phyloP scores from a whole-genome alignment of 306 rosid species.

The Rosa rugosa region DNA sequence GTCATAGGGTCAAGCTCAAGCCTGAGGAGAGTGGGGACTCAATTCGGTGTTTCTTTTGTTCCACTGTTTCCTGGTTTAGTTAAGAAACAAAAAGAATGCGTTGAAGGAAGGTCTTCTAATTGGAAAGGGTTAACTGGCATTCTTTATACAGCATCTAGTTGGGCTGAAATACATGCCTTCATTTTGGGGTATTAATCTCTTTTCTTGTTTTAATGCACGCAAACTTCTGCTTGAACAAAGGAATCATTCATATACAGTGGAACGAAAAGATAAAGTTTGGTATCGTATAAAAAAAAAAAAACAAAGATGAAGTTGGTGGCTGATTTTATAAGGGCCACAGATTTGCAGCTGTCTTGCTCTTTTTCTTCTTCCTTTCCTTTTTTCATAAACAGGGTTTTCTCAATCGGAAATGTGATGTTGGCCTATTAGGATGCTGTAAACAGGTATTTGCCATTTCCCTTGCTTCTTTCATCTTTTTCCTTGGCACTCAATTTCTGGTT shows the following conservation, averaged over 20 bases:
- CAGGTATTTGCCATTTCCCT: conserved; percentile 43
- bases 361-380: conserved; percentile 23
- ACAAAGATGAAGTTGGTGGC: conserved; percentile 53
- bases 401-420: conserved; percentile 43
- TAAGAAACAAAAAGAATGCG: conserved; percentile 63
- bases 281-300: conserved; percentile 42
- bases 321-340: conserved; percentile 67
- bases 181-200: conserved; percentile 77
- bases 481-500: neutral
- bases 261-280: conserved; percentile 54
- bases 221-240: conserved; percentile 44
- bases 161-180: conserved; percentile 99
- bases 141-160: conserved; percentile 82
- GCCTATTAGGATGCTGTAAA: conserved; percentile 39
- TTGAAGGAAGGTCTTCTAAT: conserved; percentile 49
- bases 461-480: conserved; percentile 18
- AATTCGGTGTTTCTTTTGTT: conserved; percentile 75
- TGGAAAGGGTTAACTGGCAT: conserved; percentile 82
- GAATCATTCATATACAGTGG: conserved; percentile 44
- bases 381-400: conserved; percentile 43
- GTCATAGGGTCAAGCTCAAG: conserved; percentile 90
- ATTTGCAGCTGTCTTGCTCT: conserved; percentile 50
- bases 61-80: conserved; percentile 77
- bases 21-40: conserved; percentile 70
- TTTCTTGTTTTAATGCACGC: conserved; percentile 39